These are phyloP conservation scores for Populus hybrid DNA, from an alignment of 441 rosid species.

Conservation along the genomic window DNA sequence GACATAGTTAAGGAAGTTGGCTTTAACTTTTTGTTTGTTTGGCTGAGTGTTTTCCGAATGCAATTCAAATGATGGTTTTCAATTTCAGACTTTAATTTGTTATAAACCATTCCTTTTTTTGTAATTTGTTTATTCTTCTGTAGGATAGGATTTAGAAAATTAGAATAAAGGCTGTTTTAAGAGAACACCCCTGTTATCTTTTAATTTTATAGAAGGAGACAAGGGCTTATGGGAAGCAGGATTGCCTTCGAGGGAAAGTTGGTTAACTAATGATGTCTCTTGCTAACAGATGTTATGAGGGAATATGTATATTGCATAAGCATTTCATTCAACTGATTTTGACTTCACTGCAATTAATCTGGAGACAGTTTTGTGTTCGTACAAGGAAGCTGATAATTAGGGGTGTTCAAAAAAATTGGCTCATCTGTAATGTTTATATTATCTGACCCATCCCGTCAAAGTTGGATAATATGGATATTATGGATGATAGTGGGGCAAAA, in stretches of 20 bases:
- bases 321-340: neutral
- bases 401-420: too few relatives aligned
- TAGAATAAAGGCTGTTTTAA: neutral
- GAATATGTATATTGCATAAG: neutral
- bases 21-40: neutral
- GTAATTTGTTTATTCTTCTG: neutral
- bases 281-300: neutral
- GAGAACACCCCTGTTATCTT: neutral
- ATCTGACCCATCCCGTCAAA: too few relatives aligned
- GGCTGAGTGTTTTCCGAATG: neutral
- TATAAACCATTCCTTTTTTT: neutral
- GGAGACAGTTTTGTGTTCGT: neutral
- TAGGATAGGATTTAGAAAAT: neutral
- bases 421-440: too few relatives aligned
- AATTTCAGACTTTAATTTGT: neutral
- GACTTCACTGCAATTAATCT: neutral
- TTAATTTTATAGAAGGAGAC: neutral
- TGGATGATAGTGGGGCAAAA: too few relatives aligned
- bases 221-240: neutral
- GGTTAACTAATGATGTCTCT: neutral
- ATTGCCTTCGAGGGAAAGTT: neutral
- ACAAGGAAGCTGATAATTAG: neutral
- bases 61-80: neutral
- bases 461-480: too few relatives aligned
- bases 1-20: neutral